phyloP scores from a whole-genome alignment of 306 rosid species.

The Cicer judaicum region DNA sequence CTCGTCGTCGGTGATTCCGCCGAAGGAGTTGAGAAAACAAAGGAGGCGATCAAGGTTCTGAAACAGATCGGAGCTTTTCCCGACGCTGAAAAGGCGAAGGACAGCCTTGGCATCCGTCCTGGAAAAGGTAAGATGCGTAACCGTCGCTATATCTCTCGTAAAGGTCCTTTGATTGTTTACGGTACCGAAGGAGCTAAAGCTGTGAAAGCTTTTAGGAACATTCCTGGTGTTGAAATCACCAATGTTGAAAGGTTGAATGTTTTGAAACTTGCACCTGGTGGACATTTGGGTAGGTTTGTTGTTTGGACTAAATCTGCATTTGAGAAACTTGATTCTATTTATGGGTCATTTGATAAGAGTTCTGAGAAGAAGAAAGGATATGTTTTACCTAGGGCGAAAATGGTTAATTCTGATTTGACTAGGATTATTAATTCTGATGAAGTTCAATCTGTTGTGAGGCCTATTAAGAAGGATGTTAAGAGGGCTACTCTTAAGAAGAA shows the following conservation, averaged over 20 bases:
- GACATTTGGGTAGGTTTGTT: slow-evolving; percentile 19
- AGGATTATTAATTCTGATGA: slow-evolving; percentile 29
- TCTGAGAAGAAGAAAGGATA: slow-evolving; percentile 10
- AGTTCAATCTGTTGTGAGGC: slow-evolving; percentile 21
- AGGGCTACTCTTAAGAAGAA: slow-evolving; percentile 18
- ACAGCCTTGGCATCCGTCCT: slow-evolving; percentile 51
- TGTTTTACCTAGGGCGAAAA: slow-evolving; percentile 11
- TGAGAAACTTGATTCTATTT: slow-evolving; percentile 12
- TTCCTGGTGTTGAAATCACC: slow-evolving; percentile 9
- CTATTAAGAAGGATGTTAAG: slow-evolving; percentile 21
- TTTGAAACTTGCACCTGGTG: slow-evolving; percentile 28
- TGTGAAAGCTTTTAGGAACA: slow-evolving; percentile 7
- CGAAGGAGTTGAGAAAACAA: slow-evolving; percentile 64
- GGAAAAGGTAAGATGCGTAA: slow-evolving; percentile 19
- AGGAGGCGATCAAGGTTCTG: slow-evolving; percentile 10
- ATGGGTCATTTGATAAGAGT: slow-evolving; percentile 23
- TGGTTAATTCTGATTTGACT: slow-evolving; percentile 20
- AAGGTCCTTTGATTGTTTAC: slow-evolving; percentile 4
- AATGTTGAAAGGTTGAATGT: slow-evolving; percentile 12
- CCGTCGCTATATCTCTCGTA: not conserved
- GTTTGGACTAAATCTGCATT: slow-evolving; percentile 23
- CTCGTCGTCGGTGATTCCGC: slow-evolving; percentile 68
- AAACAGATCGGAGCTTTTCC: slow-evolving; percentile 62
- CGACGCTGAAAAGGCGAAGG: slow-evolving; percentile 76
- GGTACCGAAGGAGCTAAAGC: not conserved